These are phyloP conservation scores for Aphanomyces cochlioides DNA, from an alignment of 352 stramenopile genomes.

Conservation along the genomic window DNA sequence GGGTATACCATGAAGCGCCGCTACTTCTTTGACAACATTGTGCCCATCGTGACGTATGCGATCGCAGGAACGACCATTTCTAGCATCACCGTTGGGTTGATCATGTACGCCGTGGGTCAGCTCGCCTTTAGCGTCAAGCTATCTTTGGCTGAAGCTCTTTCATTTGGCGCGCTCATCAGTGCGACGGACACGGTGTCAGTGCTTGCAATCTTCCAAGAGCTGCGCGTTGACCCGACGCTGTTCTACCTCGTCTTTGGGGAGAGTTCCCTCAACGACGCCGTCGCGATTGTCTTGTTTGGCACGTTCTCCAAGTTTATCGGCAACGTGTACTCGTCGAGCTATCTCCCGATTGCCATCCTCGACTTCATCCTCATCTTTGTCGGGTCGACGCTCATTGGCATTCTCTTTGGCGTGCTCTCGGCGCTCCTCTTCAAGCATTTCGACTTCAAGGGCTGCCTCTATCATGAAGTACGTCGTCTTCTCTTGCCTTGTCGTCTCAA, in stretches of 20 bases:
- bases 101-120: conserved; percentile 45
- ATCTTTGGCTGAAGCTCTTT: conserved; percentile 55
- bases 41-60: conserved; percentile 63
- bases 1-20: conserved; percentile 60
- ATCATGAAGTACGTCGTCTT: conserved; percentile 47
- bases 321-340: conserved; percentile 38
- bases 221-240: conserved; percentile 57
- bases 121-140: conserved; percentile 38
- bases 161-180: conserved; percentile 72
- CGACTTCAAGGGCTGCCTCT: conserved; percentile 53
- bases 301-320: conserved; percentile 66
- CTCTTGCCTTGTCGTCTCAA: not conserved
- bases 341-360: conserved; percentile 39
- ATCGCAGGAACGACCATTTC: conserved; percentile 64
- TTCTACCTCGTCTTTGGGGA: conserved; percentile 88
- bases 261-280: conserved; percentile 77
- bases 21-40: conserved; percentile 71
- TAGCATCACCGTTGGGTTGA: conserved; percentile 45
- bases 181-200: conserved; percentile 80
- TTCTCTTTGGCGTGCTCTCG: conserved; percentile 45
- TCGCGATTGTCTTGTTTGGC: conserved; percentile 73
- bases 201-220: conserved; percentile 70
- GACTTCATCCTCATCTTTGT: conserved; percentile 70
- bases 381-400: conserved; percentile 58
- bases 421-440: conserved; percentile 65